Percentiles rank a stretch among this genome's conserved stretches.
These are phyloP conservation scores for Davidsoniella australis DNA, from an alignment of 2,329 filamentous ascomycete species.

Conservation along the genomic window DNA sequence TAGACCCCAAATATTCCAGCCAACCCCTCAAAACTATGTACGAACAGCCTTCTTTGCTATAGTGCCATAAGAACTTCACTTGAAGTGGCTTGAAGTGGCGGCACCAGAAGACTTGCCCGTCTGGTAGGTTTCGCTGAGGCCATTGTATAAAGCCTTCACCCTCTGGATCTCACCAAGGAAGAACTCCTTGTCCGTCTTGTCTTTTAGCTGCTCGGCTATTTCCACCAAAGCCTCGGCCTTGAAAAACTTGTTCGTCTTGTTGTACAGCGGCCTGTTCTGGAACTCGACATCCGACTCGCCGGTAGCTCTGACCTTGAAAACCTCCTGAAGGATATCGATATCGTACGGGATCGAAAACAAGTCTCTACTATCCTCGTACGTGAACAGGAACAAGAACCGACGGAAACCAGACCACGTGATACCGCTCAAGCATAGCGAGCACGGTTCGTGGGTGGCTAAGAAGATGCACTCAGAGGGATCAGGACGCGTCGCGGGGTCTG, in stretches of 20 bases:
- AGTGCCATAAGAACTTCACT: slow-evolving; percentile 16
- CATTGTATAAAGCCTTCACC: slow-evolving; percentile 31
- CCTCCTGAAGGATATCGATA: slow-evolving; percentile 37
- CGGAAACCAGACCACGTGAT: slow-evolving; percentile 41
- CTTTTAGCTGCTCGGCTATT: slow-evolving; percentile 22
- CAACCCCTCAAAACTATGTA: neutral
- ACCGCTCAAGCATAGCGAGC: slow-evolving; percentile 38
- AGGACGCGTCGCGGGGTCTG: slow-evolving; percentile 22
- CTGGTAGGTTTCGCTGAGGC: slow-evolving; percentile 31
- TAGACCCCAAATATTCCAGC: neutral
- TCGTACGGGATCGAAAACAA: slow-evolving; percentile 39
- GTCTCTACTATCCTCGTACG: slow-evolving; percentile 40
- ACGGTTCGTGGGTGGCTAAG: slow-evolving; percentile 41
- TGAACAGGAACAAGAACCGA: slow-evolving; percentile 41
- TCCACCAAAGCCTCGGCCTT: slow-evolving; percentile 25
- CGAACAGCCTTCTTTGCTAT: neutral
- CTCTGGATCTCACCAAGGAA: slow-evolving; percentile 27
- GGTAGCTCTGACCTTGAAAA: slow-evolving; percentile 31
- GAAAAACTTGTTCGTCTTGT: slow-evolving; percentile 40
- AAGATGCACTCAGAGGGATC: slow-evolving; percentile 34
- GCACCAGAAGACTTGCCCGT: slow-evolving; percentile 26
- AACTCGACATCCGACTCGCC: slow-evolving; percentile 24
- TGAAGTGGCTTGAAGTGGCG: slow-evolving; percentile 32
- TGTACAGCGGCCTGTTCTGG: slow-evolving; percentile 29
- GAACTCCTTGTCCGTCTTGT: slow-evolving; percentile 19